Evolutionary conservation across 2,329 filamentous ascomycete genomes (phyloP).

Genomic region (Trichoderma breve): DNA sequence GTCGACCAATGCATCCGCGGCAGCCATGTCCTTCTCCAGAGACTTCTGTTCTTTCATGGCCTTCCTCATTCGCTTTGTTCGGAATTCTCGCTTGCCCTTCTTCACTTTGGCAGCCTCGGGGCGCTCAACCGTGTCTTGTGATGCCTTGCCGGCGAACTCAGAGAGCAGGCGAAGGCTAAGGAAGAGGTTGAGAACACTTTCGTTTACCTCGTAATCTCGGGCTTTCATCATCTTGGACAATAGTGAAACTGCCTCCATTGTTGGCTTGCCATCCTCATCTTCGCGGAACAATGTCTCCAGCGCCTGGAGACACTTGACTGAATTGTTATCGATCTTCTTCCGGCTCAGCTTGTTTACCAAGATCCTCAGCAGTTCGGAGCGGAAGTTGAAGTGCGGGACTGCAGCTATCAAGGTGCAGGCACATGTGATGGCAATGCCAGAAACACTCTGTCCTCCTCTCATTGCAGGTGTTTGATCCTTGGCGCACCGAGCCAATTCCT

Average conservation of each 20-base stretch:
- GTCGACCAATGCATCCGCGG: slow-evolving; percentile 85
- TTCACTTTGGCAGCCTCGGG: slow-evolving; percentile 40
- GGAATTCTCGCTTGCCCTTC: slow-evolving; percentile 75
- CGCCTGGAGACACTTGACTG: slow-evolving; percentile 72
- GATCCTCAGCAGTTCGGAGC: slow-evolving; percentile 81
- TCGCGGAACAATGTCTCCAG: slow-evolving; percentile 79
- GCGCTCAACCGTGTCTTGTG: slow-evolving; percentile 69
- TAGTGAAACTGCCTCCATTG: slow-evolving; percentile 80
- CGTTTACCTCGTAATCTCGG: slow-evolving; percentile 77
- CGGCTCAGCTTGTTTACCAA: slow-evolving; percentile 79
- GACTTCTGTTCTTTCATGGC: slow-evolving; percentile 78
- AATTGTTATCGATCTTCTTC: slow-evolving; percentile 69
- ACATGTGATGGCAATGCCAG: slow-evolving; percentile 78
- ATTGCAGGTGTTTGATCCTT: slow-evolving; percentile 49
- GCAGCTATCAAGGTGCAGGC: slow-evolving; percentile 75
- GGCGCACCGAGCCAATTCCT: slow-evolving; percentile 67
- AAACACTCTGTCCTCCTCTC: slow-evolving; percentile 51
- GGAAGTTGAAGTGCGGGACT: slow-evolving; percentile 97
- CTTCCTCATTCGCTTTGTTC: slow-evolving; percentile 86
- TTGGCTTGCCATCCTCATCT: slow-evolving; percentile 86
- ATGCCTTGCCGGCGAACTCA: slow-evolving; percentile 83
- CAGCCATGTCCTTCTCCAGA: slow-evolving; percentile 88
- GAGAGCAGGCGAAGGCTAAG: slow-evolving; percentile 83
- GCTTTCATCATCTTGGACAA: slow-evolving; percentile 95
- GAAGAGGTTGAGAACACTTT: slow-evolving; percentile 86